Percentiles rank a stretch among this genome's conserved stretches.
Conservation (phyloP, 2,329 filamentous ascomycete species). For the Uncinocarpus reesii region DNA sequence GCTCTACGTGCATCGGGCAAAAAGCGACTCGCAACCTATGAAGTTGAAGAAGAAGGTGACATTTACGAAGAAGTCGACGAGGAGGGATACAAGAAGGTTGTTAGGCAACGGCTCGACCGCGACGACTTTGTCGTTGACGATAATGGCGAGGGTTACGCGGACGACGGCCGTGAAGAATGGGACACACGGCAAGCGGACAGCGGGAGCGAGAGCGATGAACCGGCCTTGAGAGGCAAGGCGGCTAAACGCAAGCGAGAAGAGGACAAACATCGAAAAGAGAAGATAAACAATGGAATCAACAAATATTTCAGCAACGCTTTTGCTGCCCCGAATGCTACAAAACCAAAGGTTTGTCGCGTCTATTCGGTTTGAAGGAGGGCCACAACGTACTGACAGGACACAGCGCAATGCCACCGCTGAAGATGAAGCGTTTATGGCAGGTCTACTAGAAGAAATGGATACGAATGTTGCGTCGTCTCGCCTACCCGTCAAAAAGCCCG, state of each 20-base stretch:
- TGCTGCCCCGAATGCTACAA: constrained; percentile 48
- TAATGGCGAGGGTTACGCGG: constrained; percentile 86
- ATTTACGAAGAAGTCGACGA: constrained; percentile 96
- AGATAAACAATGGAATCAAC: constrained; percentile 81
- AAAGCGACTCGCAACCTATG: constrained; percentile 77
- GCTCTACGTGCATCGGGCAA: constrained; percentile 81
- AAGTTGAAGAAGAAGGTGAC: constrained; percentile 71
- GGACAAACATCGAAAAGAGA: constrained; percentile 72
- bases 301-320: constrained; percentile 84
- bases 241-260: constrained; percentile 81
- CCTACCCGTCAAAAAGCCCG: constrained; percentile 48
- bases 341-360: constrained; percentile 57
- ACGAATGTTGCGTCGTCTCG: constrained; percentile 55
- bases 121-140: constrained; percentile 98
- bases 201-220: constrained; percentile 67
- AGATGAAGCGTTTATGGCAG: constrained; percentile 77
- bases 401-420: constrained; percentile 67
- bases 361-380: not conserved
- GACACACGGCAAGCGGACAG: constrained; percentile 54
- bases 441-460: constrained; percentile 79
- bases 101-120: constrained; percentile 75
- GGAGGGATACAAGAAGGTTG: constrained; percentile 92
- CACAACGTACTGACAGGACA: constrained; percentile 21
- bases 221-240: constrained; percentile 51
- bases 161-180: constrained; percentile 92